A percentile compares a stretch with the other conserved stretches of the same genome.
phyloP scores from a whole-genome alignment of 1,284 basidiomycete genomes.

The Coniophora puteana region DNA sequence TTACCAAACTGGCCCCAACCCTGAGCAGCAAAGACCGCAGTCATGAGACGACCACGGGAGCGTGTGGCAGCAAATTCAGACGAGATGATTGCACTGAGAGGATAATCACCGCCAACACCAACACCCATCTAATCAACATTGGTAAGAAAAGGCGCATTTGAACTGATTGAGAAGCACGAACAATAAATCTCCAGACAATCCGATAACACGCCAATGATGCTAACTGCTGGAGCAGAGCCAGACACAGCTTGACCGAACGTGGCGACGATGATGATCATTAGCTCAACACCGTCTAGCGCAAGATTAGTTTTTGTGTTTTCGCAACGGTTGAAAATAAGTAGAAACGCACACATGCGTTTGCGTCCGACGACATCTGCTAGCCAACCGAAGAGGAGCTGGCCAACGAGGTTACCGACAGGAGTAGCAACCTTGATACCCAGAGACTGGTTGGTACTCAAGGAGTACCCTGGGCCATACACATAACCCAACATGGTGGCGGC shows the following conservation, averaged over 20 bases:
- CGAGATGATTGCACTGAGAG: conserved; percentile 45
- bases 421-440: conserved; percentile 80
- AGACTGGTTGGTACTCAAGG: conserved; percentile 55
- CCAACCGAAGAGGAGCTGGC: conserved; percentile 56
- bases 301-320: neutral
- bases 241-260: conserved; percentile 46
- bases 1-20: conserved; percentile 52
- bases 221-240: conserved; percentile 50
- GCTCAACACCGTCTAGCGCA: conserved; percentile 50
- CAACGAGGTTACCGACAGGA: conserved; percentile 58
- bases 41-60: conserved; percentile 54
- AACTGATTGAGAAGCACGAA: conserved; percentile 19
- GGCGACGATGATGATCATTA: conserved; percentile 53
- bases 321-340: conserved; percentile 16
- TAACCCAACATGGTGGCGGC: conserved; percentile 74
- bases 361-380: conserved; percentile 53
- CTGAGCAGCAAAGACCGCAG: conserved; percentile 51
- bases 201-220: conserved; percentile 57
- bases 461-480: conserved; percentile 53
- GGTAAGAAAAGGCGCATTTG: conserved; percentile 7
- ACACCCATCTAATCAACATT: conserved; percentile 41
- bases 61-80: conserved; percentile 63
- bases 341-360: conserved; percentile 40
- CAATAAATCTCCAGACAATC: conserved; percentile 52
- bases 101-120: conserved; percentile 58